Base-by-base conservation (phyloP, 768 basidiomycete genomes). In the Rhodotorula babjevae region DNA sequence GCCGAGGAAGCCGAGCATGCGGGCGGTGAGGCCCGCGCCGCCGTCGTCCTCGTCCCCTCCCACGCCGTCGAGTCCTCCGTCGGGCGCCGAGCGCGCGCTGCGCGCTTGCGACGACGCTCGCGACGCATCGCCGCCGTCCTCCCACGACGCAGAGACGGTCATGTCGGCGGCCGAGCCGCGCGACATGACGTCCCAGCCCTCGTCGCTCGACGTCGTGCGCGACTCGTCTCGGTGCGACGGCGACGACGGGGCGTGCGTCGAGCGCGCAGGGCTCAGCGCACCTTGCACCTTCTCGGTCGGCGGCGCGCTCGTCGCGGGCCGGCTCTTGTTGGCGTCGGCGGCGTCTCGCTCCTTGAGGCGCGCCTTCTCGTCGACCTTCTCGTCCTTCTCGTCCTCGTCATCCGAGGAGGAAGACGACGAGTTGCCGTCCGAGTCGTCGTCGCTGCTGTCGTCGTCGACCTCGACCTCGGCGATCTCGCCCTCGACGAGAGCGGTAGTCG, bases 151-250 rank as follows among this genome's bases (percentile, higher is more conserved):
- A 12, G 59, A 61, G 21, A 59, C 55, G 29, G 29, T 33, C 53
- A n/a, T 55, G 18, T 69, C 67, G 9, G 67, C 52, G 23, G 67
- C 65, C 3, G 68, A 69, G 9, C 67, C 72, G 18, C 72, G 52
- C 36, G 65, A 67, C 63, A 74, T 64, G 61, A 67, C 65, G 36
- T 74, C 73, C 73, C 73, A 74, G 23, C 61, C 68, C 23, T 67
- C 65, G 59, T 74, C 73, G 18, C 52, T 47, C n/a, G 73, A 74
- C 8, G 67, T 64, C 46, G 72, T 62, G 8, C 57, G 57, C 33
- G 57, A 60, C 53, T 62, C 67, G 52, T 33, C 56, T 11, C 16
- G 46, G 23, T 52, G 42, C 36, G 67, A 67, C 3, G 53, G 12
- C 36, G 63, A 29, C 10, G 11, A 58, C 27, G 21, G 16, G n/a